These are phyloP conservation scores for Xylaria acuta DNA, from an alignment of 495 filamentous ascomycete genomes.

Conservation along the genomic window DNA sequence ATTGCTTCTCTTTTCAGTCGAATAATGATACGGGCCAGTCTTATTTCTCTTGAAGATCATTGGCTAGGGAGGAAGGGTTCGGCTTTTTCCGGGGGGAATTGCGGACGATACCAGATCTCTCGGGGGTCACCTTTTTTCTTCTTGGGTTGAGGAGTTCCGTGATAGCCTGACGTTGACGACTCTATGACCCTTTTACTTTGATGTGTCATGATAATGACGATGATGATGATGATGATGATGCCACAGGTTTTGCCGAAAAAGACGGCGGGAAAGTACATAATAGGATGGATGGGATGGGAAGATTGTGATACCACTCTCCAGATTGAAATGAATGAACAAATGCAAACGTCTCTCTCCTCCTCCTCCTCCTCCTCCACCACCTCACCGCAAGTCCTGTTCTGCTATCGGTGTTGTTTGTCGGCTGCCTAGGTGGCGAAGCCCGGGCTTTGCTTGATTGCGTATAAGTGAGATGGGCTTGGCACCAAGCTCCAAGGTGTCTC, in stretches of 20 bases:
- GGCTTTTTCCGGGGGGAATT: neutral
- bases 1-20: constrained; percentile 15
- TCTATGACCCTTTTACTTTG: constrained; percentile 6
- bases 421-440: constrained; percentile 20
- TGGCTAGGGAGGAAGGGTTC: neutral
- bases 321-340: constrained; percentile 12
- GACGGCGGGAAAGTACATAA: neutral
- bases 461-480: constrained; percentile 16
- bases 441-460: constrained; percentile 1
- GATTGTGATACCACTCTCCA: constrained; percentile 6
- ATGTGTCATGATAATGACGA: neutral
- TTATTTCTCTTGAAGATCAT: neutral
- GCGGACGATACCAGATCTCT: neutral
- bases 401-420: neutral
- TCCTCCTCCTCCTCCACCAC: too few species aligned
- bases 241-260: neutral
- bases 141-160: neutral
- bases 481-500: neutral
- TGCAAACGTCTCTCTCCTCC: neutral
- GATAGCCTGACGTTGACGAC: constrained; percentile 14
- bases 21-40: neutral
- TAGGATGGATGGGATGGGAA: neutral
- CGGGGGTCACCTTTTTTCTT: neutral
- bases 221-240: neutral
- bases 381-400: neutral